Conservation (phyloP, 306 rosid genomes). For the Begonia peltatifolia region DNA sequence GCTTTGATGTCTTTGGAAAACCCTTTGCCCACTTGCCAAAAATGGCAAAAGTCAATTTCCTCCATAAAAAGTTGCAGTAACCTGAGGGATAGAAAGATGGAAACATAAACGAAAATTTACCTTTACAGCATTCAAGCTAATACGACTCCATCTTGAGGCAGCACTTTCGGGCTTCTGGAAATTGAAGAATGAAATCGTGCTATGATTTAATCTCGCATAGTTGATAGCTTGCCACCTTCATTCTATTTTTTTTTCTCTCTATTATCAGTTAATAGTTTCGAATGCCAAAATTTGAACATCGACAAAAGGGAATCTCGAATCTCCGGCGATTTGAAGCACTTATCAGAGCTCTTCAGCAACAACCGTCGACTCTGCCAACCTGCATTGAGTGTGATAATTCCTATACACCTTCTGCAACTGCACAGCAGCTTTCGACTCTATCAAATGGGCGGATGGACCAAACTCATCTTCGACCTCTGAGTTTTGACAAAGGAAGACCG, state of each 20-base stretch:
- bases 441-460: neutral
- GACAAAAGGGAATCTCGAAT: too few species aligned
- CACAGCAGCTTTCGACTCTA: constrained; percentile 32
- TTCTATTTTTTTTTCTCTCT: constrained; percentile 4
- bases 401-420: constrained; percentile 62
- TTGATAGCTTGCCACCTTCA: constrained; percentile 88
- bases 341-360: constrained; percentile 86
- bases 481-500: too few species aligned
- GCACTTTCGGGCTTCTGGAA: constrained; percentile 42
- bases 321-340: constrained; percentile 6
- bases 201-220: constrained; percentile 43
- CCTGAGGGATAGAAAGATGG: too few species aligned
- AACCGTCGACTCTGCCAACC: constrained; percentile 85
- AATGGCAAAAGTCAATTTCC: neutral
- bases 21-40: constrained; percentile 79
- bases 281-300: too few species aligned
- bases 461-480: neutral
- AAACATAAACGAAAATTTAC: constrained; percentile 6
- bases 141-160: constrained; percentile 55
- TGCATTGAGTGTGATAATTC: constrained; percentile 84
- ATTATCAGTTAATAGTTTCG: neutral
- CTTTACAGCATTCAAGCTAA: constrained; percentile 68
- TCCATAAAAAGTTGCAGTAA: neutral
- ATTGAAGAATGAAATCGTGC: constrained; percentile 81
- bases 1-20: constrained; percentile 75